A percentile compares a stretch with the other conserved stretches of the same genome.
Evolutionary conservation across 805 yeast genomes (phyloP).

Genomic region (Spathaspora arborariae): DNA sequence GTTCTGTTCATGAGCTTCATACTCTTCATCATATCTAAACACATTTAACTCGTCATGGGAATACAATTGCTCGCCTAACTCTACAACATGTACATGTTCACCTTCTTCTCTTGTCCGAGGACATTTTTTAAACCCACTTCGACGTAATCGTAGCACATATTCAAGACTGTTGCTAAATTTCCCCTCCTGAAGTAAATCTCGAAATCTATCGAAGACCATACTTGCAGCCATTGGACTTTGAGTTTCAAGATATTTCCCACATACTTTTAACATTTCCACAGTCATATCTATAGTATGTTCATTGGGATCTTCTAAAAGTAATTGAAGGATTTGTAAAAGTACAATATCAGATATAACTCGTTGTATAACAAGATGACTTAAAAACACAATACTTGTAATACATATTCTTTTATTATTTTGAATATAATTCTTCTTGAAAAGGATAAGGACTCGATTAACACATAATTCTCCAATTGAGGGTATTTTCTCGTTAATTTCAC

Average conservation of each 20-base stretch:
- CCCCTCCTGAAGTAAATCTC: slow-evolving; percentile 56
- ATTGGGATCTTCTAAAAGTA: slow-evolving; percentile 36
- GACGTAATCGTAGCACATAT: slow-evolving; percentile 47
- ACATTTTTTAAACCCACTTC: slow-evolving; percentile 35
- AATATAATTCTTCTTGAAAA: slow-evolving; percentile 53
- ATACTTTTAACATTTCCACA: slow-evolving; percentile 43
- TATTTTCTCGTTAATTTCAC: slow-evolving; percentile 60
- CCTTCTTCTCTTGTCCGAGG: slow-evolving; percentile 15
- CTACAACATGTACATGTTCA: slow-evolving; percentile 40
- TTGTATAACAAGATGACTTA: slow-evolving; percentile 63
- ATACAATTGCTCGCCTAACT: slow-evolving; percentile 47
- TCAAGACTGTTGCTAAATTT: slow-evolving; percentile 47
- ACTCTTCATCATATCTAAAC: slow-evolving; percentile 50
- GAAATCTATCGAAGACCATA: slow-evolving; percentile 54
- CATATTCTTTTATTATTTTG: slow-evolving; percentile 42
- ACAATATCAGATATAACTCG: slow-evolving; percentile 42
- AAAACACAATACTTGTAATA: slow-evolving; percentile 39
- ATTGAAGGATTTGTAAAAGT: slow-evolving; percentile 31
- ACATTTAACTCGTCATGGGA: slow-evolving; percentile 46
- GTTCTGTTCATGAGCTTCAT: slow-evolving; percentile 44
- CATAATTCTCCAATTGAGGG: slow-evolving; percentile 67
- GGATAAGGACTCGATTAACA: slow-evolving; percentile 48
- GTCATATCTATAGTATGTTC: slow-evolving; percentile 57
- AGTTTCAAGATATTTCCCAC: slow-evolving; percentile 50
- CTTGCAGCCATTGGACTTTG: slow-evolving; percentile 43